Base-by-base conservation (phyloP, 2,329 filamentous ascomycete species). In the Nemania abortiva region DNA sequence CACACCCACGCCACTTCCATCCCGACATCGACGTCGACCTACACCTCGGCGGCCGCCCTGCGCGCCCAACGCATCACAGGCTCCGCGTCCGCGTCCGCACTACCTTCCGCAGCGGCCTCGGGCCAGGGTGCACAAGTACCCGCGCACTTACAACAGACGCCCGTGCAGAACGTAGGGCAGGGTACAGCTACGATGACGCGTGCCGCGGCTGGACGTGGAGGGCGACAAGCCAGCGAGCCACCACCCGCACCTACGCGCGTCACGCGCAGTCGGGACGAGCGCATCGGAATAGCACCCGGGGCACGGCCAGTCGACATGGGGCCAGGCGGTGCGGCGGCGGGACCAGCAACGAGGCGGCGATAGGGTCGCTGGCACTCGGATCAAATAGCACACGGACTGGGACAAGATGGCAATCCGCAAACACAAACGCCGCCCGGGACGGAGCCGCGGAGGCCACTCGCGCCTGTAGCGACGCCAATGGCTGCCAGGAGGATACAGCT, bases 251-350 rank as follows among this genome's bases (percentile, higher is more conserved):
- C 72, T 1, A 60, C 72, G 4, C 74, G 77, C 20, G 68, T 76
- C 69, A 79, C 77, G 45, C 71, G 78, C 54, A 78, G 75, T 39
- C 71, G 77, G 11, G 78, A 78, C 11, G 78, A 79, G 71, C 70
- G 78, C 9, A 77, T 77, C 27, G 77, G 74, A 0, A 54, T 73
- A 29, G 69, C 68, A 7, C 31, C 56, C 37, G 69, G 63, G 6
- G 31, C 52, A 18, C 65, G 69, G 9, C 9, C 71, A 11, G 67
- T 55, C 27, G 66, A 64, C 42, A 57, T 24, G 11, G 65, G 57
- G 39, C 31, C 63, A 18, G 59, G 61, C 11, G 68, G 62, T n/a
- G 6, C 7, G 2, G 58, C 62, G 20, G 63, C 63, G 27, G 71
- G 66, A 50, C 60, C 58, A 6, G 65, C 63, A 1, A 65, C 64